Percentiles rank a stretch among this genome's conserved stretches.
Conservation (phyloP, 306 rosid genomes). For the Leucaena leucocephala region DNA sequence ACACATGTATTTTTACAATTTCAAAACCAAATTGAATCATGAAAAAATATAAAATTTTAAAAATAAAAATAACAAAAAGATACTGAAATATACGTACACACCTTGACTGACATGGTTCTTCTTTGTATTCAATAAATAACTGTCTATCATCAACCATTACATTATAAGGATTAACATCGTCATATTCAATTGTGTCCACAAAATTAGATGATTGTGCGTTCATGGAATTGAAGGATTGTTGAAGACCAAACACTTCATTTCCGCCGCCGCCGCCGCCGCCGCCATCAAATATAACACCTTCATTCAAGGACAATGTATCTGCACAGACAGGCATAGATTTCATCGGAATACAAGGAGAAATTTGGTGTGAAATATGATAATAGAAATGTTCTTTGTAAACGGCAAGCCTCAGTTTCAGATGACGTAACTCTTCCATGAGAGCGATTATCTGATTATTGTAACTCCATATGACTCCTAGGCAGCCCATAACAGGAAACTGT, state of each 20-base stretch:
- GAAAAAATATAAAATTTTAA: background rate
- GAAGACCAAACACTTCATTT: background rate
- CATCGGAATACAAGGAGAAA: background rate
- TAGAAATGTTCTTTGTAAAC: constrained; percentile 23
- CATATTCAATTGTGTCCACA: constrained; percentile 22
- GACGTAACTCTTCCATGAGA: constrained; percentile 16
- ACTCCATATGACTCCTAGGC: constrained; percentile 33
- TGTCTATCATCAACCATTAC: constrained; percentile 42
- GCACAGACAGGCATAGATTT: background rate
- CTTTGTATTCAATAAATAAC: constrained; percentile 39
- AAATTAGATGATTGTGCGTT: background rate
- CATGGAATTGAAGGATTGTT: background rate
- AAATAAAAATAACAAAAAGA: background rate
- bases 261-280: constrained; percentile 3
- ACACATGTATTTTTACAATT: no score
- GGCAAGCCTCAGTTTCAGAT: background rate
- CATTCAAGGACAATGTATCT: background rate
- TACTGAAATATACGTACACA: background rate
- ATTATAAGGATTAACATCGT: constrained; percentile 42
- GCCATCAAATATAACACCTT: background rate
- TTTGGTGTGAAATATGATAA: background rate
- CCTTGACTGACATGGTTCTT: constrained; percentile 50
- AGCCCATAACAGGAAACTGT: constrained; percentile 44
- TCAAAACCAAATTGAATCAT: no score
- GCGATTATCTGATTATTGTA: background rate